Evolutionary conservation across 495 filamentous ascomycete genomes (phyloP), one percentile per base, ranked within the genome.

Genomic region (Penicillium verhagenii): DNA sequence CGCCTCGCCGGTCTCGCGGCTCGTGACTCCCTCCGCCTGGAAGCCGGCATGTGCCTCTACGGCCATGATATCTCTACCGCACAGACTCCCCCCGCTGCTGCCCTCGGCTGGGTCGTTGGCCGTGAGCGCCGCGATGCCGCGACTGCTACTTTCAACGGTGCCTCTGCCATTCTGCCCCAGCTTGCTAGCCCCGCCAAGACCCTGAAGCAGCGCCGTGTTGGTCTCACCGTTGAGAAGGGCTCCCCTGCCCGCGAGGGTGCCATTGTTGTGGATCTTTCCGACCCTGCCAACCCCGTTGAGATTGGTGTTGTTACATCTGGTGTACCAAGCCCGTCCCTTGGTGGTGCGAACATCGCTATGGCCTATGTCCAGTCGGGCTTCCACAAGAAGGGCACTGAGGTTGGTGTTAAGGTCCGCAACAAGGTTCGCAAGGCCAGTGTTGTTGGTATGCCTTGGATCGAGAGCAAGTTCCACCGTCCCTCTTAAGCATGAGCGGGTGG

Each of bases 1-100:
- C 86, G 86, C 53, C 75, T 97, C 7, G 91, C 92, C 20, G 94
- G 94, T 11, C 79, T 98, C 1, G 94, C 91, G 4, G 91, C 94
- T 5, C 82, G 94, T 52, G 95, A 98, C 70, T 94, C 87, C 59
- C 82, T 98, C 55, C 84, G 94, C 16, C 83, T 98, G 8, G 94
- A 98, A 72, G 94, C 95, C 1, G 94, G 94, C 46, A 93, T 98
- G 92, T 97, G 91, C 72, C 82, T 97, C 21, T 97, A 97, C 76
- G 94, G 94, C n/a, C 91, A 96, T 69, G 94, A 98, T 72, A 82
- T 98, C 40, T 84, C 95, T 64, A 95, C 96, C 54, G 75, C 78
- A 3, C 96, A 88, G 19, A 96, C 95, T 4, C 94, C 95, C 2
- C 90, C 90, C 19, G 88, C 91, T 71, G 94, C 85, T 4, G 84